Conservation (phyloP, 805 yeast species). For the Lipomyces lipofer region DNA sequence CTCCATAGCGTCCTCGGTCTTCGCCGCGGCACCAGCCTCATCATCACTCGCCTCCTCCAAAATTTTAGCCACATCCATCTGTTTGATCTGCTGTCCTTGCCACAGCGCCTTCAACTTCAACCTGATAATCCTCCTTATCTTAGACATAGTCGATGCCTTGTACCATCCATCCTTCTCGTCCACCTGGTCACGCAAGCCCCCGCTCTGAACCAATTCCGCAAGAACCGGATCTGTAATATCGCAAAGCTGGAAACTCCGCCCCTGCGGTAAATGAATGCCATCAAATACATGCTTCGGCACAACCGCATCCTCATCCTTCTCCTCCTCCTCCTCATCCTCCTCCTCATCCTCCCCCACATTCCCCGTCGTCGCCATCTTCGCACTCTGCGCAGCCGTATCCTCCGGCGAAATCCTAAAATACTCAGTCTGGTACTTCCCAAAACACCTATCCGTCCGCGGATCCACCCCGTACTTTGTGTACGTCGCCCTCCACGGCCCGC, state of each 20-base stretch:
- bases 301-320: conserved; percentile 39
- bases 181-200: conserved; percentile 46
- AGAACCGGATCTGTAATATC: conserved; percentile 72
- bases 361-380: conserved; percentile 10
- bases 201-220: conserved; percentile 44
- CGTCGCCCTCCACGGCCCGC: conserved; percentile 95
- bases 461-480: conserved; percentile 77
- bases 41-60: conserved; percentile 24
- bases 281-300: conserved; percentile 58
- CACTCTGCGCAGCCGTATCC: conserved; percentile 19
- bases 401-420: conserved; percentile 58
- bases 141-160: conserved; percentile 57
- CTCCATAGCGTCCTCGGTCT: not conserved
- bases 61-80: conserved; percentile 25
- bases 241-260: conserved; percentile 75
- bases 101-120: conserved; percentile 64
- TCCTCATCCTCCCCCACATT: conserved; percentile 38
- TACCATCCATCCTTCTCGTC: conserved; percentile 82
- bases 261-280: conserved; percentile 67
- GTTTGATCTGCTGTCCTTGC: conserved; percentile 13
- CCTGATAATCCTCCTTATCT: conserved; percentile 66
- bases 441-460: conserved; percentile 58
- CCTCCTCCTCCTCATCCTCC: conserved; percentile 40
- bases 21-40: conserved; percentile 10
- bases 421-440: conserved; percentile 77